These are phyloP conservation scores for Apophysomyces elegans DNA, from an alignment of 371 early-diverging fungal genomes.

Conservation along the genomic window DNA sequence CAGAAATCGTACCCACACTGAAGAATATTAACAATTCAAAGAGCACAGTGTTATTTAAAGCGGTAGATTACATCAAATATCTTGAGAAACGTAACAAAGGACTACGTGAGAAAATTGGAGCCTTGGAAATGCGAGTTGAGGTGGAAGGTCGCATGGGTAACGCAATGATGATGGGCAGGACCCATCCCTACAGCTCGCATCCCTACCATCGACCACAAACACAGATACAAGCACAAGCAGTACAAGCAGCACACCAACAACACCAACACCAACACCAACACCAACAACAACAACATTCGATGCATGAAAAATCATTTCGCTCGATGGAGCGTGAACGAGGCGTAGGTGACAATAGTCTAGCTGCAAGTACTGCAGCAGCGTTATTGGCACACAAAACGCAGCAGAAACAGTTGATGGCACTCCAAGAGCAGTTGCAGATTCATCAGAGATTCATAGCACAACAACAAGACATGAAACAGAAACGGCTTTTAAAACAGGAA, in stretches of 20 bases:
- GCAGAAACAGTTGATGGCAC: conserved; percentile 22
- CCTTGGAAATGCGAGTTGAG: conserved; percentile 48
- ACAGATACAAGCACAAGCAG: neutral
- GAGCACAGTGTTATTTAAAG: conserved; percentile 58
- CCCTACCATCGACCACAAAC: conserved; percentile 11
- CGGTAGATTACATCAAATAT: conserved; percentile 53
- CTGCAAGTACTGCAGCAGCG: conserved; percentile 22
- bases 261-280: conserved; percentile 57
- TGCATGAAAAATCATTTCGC: conserved; percentile 1
- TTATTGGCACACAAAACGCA: conserved; percentile 27
- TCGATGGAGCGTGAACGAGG: conserved; percentile 5
- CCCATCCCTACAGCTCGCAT: conserved; percentile 8
- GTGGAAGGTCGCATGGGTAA: conserved; percentile 24
- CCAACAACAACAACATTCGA: conserved; percentile 60
- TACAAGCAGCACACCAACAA: neutral
- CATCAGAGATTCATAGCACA: conserved; percentile 20
- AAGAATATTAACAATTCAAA: conserved; percentile 61
- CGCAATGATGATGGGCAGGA: conserved; percentile 9
- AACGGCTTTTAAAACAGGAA: neutral
- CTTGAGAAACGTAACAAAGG: conserved; percentile 49
- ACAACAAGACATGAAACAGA: conserved; percentile 10
- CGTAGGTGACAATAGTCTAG: neutral
- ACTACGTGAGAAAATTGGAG: conserved; percentile 50
- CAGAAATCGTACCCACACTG: conserved; percentile 79
- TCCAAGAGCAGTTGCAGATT: conserved; percentile 23